Evolutionary conservation across 306 rosid species (phyloP).

Genomic region (Citrullus amarus): DNA sequence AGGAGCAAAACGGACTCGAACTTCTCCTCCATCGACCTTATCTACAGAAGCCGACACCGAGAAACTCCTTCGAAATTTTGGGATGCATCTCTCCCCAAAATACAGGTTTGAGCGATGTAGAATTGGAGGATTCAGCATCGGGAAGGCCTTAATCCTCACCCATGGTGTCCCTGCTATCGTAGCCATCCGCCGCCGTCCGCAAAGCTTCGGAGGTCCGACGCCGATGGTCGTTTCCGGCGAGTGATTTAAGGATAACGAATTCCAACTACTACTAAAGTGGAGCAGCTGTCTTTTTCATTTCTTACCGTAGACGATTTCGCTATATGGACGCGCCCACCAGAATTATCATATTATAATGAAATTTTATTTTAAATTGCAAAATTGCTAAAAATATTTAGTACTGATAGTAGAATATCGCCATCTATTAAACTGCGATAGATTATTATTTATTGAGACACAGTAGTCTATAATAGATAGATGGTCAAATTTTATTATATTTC

Average conservation of each 20-base stretch:
- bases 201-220: background rate
- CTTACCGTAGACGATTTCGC: background rate
- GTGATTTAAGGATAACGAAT: slow-evolving; percentile 1
- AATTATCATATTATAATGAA: background rate
- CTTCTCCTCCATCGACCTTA: slow-evolving; percentile 21
- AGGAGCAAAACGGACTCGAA: slow-evolving; percentile 94
- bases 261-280: background rate
- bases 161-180: slow-evolving; percentile 5
- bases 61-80: slow-evolving; percentile 28
- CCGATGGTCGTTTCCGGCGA: background rate
- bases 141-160: slow-evolving; percentile 2
- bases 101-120: slow-evolving; percentile 25
- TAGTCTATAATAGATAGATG: no score
- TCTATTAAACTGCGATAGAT: no score
- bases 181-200: slow-evolving; percentile 7
- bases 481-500: no score
- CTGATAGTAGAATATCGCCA: no score
- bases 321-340: background rate
- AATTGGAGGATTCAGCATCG: slow-evolving; percentile 25
- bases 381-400: no score
- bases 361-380: no score
- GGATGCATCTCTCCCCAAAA: slow-evolving; percentile 1
- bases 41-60: slow-evolving; percentile 39
- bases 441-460: no score
- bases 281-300: background rate